A percentile compares a stretch with the other conserved stretches of the same genome.
Conservation (phyloP, 495 filamentous ascomycete species). For the Amniculicola lignicola region DNA sequence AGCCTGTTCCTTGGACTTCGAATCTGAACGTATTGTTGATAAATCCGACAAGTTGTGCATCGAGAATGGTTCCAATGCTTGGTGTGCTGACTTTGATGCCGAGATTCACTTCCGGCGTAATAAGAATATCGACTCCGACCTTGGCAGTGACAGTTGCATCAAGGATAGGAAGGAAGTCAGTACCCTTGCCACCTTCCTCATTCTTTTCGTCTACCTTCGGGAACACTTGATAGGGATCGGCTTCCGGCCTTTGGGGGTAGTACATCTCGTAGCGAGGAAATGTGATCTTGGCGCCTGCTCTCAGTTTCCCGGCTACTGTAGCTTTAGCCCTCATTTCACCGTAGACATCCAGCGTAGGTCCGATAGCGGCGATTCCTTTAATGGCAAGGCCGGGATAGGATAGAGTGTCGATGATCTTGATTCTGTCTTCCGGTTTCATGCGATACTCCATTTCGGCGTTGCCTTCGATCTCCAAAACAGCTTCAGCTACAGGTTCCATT, state of each 20-base stretch:
- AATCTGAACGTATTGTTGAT: not conserved
- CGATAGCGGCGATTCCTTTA: constrained; percentile 7
- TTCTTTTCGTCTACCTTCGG: not conserved
- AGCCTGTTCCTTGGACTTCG: not conserved
- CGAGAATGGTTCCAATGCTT: not conserved
- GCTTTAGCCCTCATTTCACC: not conserved
- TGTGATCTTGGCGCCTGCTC: not conserved
- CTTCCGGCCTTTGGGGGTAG: not conserved
- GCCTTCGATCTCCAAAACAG: not conserved
- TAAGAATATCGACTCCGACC: not conserved
- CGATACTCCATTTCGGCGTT: not conserved
- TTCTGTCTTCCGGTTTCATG: not conserved
- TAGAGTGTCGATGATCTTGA: constrained; percentile 1
- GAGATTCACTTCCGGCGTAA: not conserved
- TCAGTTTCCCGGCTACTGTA: constrained; percentile 1
- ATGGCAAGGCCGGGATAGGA: constrained; percentile 5
- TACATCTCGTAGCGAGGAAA: not conserved
- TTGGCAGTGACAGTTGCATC: not conserved
- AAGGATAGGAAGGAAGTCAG: not conserved
- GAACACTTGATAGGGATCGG: not conserved
- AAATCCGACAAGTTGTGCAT: not conserved
- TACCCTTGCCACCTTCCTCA: not conserved
- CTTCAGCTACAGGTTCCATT: not conserved
- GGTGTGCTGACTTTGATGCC: not conserved
- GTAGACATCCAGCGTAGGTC: not conserved